Evolutionary conservation across 1,284 basidiomycete species (phyloP).

Genomic region (Coniferiporia weirii): DNA sequence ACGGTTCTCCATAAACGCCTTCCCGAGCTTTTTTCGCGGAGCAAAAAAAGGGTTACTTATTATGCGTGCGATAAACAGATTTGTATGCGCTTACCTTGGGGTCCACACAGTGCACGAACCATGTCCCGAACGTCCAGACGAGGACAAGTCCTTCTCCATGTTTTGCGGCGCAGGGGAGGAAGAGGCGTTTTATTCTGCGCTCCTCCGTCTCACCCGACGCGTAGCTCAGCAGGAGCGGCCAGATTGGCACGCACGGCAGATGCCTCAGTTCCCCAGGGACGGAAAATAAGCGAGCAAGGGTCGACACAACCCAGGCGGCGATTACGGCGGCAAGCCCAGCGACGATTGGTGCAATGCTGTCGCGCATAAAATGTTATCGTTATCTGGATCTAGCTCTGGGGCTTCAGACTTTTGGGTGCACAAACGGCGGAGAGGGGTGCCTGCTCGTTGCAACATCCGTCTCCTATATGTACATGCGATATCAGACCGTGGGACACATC

Average conservation of each 20-base stretch:
- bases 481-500: too few relatives aligned
- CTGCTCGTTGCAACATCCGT: too few relatives aligned
- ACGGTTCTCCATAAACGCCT: constrained; percentile 17
- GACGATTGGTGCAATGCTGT: background rate
- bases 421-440: too few relatives aligned
- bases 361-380: too few relatives aligned
- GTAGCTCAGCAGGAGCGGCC: constrained; percentile 22
- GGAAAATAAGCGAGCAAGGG: constrained; percentile 13
- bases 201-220: constrained; percentile 21
- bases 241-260: constrained; percentile 22
- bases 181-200: constrained; percentile 19
- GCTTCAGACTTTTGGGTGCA: too few relatives aligned
- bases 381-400: too few relatives aligned
- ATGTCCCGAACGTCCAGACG: constrained; percentile 23
- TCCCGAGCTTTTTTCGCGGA: background rate
- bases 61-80: too few relatives aligned
- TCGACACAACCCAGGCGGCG: background rate
- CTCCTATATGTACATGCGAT: too few relatives aligned
- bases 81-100: constrained; percentile 16
- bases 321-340: background rate
- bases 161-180: constrained; percentile 22
- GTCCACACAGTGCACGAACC: constrained; percentile 26
- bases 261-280: constrained; percentile 22
- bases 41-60: background rate
- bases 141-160: constrained; percentile 21